These are phyloP conservation scores for Myochromella boudieri DNA, from an alignment of 768 basidiomycete genomes.

Conservation along the genomic window DNA sequence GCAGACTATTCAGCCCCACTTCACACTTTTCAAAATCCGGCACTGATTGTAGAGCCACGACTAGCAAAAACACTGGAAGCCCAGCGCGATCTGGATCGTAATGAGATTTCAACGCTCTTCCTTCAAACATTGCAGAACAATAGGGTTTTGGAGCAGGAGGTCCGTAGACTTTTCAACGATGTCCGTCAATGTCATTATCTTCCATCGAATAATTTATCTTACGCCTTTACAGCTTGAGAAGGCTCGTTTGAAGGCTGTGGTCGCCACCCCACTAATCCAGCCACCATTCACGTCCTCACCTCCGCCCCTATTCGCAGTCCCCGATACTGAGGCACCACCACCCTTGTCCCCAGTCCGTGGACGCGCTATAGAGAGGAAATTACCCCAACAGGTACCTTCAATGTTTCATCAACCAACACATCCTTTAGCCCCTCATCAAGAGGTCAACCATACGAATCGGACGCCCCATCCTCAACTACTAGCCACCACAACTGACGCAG, in stretches of 20 bases:
- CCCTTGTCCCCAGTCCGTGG: neutral
- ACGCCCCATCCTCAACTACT: too few relatives aligned
- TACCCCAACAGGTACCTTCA: neutral
- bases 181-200: conserved; percentile 18
- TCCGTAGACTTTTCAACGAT: conserved; percentile 26
- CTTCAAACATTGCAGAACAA: conserved; percentile 31
- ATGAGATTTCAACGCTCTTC: conserved; percentile 32
- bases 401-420: neutral
- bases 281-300: neutral
- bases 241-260: conserved; percentile 4
- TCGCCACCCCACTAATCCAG: neutral
- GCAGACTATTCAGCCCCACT: neutral
- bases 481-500: too few relatives aligned
- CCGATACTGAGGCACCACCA: neutral
- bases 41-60: too few relatives aligned
- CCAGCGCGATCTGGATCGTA: conserved; percentile 11
- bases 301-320: neutral
- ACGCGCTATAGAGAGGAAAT: neutral
- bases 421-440: neutral
- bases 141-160: conserved; percentile 36
- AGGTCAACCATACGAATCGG: too few relatives aligned
- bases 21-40: too few relatives aligned
- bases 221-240: conserved; percentile 4
- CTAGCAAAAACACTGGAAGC: neutral
- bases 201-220: neutral